These are phyloP conservation scores for Globisporangium uncinulatum DNA, from an alignment of 352 stramenopile species.

Conservation along the genomic window DNA sequence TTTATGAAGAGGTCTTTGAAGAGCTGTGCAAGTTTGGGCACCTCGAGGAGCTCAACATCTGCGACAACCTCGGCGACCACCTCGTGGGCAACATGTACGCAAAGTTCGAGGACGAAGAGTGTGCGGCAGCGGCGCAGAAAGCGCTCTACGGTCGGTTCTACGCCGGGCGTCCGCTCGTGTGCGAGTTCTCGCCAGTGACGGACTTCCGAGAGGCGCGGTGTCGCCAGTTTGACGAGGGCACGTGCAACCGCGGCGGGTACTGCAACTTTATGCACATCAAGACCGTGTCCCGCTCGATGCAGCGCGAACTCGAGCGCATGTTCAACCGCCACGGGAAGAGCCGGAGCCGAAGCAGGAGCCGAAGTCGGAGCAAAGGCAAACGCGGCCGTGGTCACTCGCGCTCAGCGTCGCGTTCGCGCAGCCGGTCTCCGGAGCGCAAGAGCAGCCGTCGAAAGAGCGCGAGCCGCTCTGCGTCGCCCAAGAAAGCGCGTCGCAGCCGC, in stretches of 20 bases:
- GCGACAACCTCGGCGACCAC: conserved; percentile 99
- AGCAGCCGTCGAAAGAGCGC: conserved; percentile 27
- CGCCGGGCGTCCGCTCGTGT: conserved; percentile 92
- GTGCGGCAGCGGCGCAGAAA: conserved; percentile 95
- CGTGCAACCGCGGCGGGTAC: conserved; percentile 95
- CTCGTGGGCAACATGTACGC: conserved; percentile 99
- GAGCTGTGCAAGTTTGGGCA: conserved; percentile 98
- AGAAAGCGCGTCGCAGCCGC: conserved; percentile 41
- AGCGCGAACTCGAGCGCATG: conserved; percentile 79
- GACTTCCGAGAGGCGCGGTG: conserved; percentile 98
- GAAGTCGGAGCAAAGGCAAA: conserved; percentile 37
- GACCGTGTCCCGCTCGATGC: conserved; percentile 79
- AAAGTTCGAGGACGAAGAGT: conserved; percentile 98
- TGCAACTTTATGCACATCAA: conserved; percentile 99
- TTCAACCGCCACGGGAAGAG: conserved; percentile 64
- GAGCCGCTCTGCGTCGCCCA: conserved; percentile 43
- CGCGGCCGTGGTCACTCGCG: conserved; percentile 19
- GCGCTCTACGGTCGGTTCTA: conserved; percentile 97
- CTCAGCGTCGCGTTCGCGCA: conserved; percentile 40
- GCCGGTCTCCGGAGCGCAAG: conserved; percentile 32
- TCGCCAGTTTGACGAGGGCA: conserved; percentile 98
- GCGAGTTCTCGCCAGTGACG: conserved; percentile 98
- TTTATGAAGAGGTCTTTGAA: conserved; percentile 97
- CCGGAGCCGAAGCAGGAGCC: conserved; percentile 40
- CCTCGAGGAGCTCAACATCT: conserved; percentile 98